A percentile compares a stretch with the other conserved stretches of the same genome.
These are phyloP conservation scores for Talaromyces nanjingensis DNA, from an alignment of 495 filamentous ascomycete genomes.

Conservation along the genomic window DNA sequence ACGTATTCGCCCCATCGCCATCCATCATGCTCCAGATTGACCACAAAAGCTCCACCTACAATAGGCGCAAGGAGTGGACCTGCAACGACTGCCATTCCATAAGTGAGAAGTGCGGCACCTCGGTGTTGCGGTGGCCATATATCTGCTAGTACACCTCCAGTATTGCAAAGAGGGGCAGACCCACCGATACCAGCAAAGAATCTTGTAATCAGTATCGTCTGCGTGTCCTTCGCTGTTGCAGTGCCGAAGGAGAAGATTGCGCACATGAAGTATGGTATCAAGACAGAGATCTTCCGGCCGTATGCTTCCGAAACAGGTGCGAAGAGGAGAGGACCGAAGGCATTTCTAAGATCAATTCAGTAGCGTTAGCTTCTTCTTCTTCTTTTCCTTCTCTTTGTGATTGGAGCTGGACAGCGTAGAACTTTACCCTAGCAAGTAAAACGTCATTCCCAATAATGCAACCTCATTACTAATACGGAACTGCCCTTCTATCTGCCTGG, in stretches of 20 bases:
- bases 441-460: slow-evolving; percentile 54
- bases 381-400: neutral
- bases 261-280: slow-evolving; percentile 37
- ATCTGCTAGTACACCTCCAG: slow-evolving; percentile 48
- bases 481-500: slow-evolving; percentile 9
- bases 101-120: slow-evolving; percentile 46
- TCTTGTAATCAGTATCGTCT: slow-evolving; percentile 49
- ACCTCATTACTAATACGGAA: slow-evolving; percentile 43
- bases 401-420: slow-evolving; percentile 5
- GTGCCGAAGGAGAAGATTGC: slow-evolving; percentile 32
- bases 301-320: slow-evolving; percentile 36
- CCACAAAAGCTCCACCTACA: slow-evolving; percentile 38
- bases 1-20: slow-evolving; percentile 42
- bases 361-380: neutral
- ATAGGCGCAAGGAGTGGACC: slow-evolving; percentile 43
- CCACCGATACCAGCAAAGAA: slow-evolving; percentile 53
- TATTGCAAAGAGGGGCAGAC: slow-evolving; percentile 46
- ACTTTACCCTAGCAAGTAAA: slow-evolving; percentile 48
- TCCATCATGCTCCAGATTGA: slow-evolving; percentile 27
- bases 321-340: slow-evolving; percentile 26
- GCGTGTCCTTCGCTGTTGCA: slow-evolving; percentile 47
- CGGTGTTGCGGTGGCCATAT: slow-evolving; percentile 39
- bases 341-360: slow-evolving; percentile 3
- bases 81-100: slow-evolving; percentile 47
- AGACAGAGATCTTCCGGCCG: slow-evolving; percentile 32